These are phyloP conservation scores for Durotheca rogersii DNA, from an alignment of 495 filamentous ascomycete genomes.

Conservation along the genomic window DNA sequence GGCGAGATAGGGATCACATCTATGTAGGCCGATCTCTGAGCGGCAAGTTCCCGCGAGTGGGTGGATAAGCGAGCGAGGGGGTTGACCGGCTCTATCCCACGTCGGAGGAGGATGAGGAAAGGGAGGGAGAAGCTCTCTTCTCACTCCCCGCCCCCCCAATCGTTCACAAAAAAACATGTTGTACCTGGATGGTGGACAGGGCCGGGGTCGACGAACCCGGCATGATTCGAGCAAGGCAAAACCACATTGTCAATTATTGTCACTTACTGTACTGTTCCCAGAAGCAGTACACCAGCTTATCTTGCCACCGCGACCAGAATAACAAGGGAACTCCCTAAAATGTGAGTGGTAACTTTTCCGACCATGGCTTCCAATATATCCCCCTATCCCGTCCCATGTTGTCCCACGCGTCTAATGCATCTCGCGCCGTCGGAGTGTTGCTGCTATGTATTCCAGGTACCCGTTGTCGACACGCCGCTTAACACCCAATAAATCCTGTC, in stretches of 20 bases:
- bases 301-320: background rate
- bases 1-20: too few species aligned
- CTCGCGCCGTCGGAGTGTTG: background rate
- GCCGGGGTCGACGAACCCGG: too few species aligned
- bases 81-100: too few species aligned
- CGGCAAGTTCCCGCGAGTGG: background rate
- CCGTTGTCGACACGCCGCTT: constrained; percentile 1
- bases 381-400: background rate
- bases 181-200: too few species aligned
- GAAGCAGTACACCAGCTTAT: too few species aligned
- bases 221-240: too few species aligned
- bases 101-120: too few species aligned
- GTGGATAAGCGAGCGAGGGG: background rate
- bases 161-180: too few species aligned
- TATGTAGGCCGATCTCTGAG: background rate
- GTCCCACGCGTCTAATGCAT: too few species aligned
- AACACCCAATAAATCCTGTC: constrained; percentile 3
- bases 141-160: too few species aligned
- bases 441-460: constrained; percentile 2
- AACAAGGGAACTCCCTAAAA: background rate
- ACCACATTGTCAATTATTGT: too few species aligned
- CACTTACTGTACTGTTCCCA: background rate
- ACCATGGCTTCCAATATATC: constrained; percentile 1
- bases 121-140: too few species aligned
- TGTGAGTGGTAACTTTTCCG: background rate